A percentile compares a stretch with the other conserved stretches of the same genome.
These are phyloP conservation scores for Botrytis squamosa DNA, from an alignment of 2,329 filamentous ascomycete genomes.

Conservation along the genomic window DNA sequence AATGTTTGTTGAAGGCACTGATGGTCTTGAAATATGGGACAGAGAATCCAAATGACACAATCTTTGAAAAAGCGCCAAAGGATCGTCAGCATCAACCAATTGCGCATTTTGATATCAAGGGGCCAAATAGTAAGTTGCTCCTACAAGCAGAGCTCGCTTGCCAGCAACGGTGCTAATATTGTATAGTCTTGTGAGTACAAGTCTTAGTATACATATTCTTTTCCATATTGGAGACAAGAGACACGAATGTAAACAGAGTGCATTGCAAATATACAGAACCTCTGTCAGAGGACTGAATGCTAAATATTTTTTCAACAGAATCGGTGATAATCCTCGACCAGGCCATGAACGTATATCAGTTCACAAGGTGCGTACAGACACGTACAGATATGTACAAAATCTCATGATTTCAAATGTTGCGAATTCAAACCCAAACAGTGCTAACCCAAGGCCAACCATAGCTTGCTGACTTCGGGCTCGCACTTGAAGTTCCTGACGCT, in stretches of 20 bases:
- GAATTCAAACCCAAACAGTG: neutral
- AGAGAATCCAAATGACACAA: neutral
- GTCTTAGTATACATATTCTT: neutral
- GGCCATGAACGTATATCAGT: conserved; percentile 3
- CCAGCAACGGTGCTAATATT: neutral
- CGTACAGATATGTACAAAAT: neutral
- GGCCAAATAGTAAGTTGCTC: neutral
- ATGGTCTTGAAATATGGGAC: conserved; percentile 12
- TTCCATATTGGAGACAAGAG: neutral
- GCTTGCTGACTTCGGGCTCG: conserved; percentile 14
- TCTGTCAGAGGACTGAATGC: neutral
- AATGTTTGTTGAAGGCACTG: conserved; percentile 14
- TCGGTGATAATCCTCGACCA: neutral
- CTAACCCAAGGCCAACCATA: neutral
- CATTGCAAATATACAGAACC: neutral
- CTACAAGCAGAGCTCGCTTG: neutral
- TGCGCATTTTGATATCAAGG: conserved; percentile 12
- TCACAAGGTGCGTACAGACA: neutral
- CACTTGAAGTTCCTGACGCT: neutral
- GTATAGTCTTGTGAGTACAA: conserved; percentile 7
- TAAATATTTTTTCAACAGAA: neutral
- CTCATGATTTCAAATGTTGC: neutral
- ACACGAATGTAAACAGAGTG: neutral
- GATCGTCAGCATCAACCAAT: neutral
- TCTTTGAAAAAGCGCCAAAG: neutral